These are phyloP conservation scores for Zygosaccharomyces siamensis DNA, from an alignment of 805 yeast genomes.

Conservation along the genomic window DNA sequence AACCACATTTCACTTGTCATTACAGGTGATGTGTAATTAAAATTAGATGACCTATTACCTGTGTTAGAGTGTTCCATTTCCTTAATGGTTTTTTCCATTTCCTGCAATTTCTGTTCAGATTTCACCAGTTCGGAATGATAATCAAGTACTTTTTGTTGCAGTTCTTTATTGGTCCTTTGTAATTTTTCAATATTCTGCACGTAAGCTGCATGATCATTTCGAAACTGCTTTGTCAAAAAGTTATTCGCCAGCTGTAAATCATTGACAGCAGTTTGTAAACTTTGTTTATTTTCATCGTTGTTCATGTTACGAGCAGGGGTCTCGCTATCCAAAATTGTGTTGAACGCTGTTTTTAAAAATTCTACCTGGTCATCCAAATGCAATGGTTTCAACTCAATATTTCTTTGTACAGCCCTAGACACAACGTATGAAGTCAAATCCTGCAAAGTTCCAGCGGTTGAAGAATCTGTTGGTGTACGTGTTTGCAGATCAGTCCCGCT, in stretches of 20 bases:
- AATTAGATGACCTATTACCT: constrained; percentile 36
- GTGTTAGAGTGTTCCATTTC: constrained; percentile 37
- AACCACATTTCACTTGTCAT: constrained; percentile 14
- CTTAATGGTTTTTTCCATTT: constrained; percentile 37
- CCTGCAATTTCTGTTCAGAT: constrained; percentile 35
- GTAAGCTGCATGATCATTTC: constrained; percentile 57
- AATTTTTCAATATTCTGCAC: constrained; percentile 49
- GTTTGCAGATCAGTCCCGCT: constrained; percentile 6
- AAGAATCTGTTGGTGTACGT: background rate
- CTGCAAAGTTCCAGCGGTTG: constrained; percentile 15
- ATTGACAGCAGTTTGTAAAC: constrained; percentile 52
- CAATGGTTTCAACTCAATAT: constrained; percentile 26
- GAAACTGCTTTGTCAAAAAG: constrained; percentile 62
- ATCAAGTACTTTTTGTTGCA: constrained; percentile 49
- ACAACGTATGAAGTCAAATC: constrained; percentile 31
- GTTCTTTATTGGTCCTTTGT: constrained; percentile 44
- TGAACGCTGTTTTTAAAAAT: constrained; percentile 30
- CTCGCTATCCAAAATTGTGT: constrained; percentile 17
- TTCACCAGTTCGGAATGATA: constrained; percentile 37
- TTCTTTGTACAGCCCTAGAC: constrained; percentile 29
- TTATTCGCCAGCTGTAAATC: constrained; percentile 70
- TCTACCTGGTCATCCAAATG: constrained; percentile 23
- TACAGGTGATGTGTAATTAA: constrained; percentile 39
- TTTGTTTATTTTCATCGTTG: constrained; percentile 13
- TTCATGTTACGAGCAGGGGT: background rate